Conservation (phyloP, 1,139 yeast genomes). For the Taphrina communis region DNA sequence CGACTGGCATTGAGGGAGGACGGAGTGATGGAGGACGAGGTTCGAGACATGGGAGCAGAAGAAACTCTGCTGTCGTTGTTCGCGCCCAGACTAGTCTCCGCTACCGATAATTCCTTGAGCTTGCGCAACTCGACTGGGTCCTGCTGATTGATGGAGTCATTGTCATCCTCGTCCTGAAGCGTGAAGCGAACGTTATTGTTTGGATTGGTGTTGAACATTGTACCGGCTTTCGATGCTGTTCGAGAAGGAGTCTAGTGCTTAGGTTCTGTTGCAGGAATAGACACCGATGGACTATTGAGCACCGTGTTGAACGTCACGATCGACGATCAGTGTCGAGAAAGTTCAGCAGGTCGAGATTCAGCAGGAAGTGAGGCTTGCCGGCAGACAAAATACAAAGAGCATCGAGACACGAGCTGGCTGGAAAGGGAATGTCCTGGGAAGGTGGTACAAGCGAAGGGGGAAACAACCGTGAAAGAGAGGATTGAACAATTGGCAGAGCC, state of each 20-base stretch:
- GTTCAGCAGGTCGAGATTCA: no score
- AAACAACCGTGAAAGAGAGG: neutral
- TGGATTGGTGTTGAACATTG: neutral
- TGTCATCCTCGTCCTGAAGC: constrained; percentile 31
- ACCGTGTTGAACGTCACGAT: no score
- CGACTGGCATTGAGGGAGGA: constrained; percentile 28
- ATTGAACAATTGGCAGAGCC: neutral
- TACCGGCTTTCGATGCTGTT: neutral
- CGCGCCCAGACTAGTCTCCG: constrained; percentile 13
- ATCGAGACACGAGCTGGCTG: neutral
- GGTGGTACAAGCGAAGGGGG: constrained; percentile 5
- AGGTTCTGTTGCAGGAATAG: no score
- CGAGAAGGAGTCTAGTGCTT: no score
- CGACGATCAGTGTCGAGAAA: no score
- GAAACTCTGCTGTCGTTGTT: constrained; percentile 13
- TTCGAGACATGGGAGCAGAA: constrained; percentile 23
- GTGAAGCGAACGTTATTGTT: constrained; percentile 31
- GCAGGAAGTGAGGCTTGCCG: no score
- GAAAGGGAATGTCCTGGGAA: neutral
- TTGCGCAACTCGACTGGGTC: constrained; percentile 33
- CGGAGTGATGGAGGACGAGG: constrained; percentile 5
- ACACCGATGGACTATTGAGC: no score
- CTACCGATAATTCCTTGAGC: constrained; percentile 13
- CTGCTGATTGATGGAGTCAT: constrained; percentile 20
- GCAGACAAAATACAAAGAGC: no score